phyloP scores from a whole-genome alignment of 176 grass and related monocot genomes.

The Phragmites australis region DNA sequence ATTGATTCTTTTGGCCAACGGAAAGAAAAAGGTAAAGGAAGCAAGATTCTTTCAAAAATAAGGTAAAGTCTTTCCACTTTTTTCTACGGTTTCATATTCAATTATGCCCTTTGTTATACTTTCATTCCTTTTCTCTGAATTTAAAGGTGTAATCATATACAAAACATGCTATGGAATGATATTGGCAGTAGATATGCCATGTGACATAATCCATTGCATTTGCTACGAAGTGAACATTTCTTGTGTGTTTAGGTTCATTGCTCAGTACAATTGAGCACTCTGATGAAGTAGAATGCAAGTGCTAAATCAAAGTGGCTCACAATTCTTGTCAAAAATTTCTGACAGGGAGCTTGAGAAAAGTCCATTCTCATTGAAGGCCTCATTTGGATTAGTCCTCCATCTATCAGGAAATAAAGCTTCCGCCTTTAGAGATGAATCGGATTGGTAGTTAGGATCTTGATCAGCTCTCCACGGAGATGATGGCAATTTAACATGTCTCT shows the following conservation, averaged over 20 bases:
- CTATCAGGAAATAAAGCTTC: slow-evolving; percentile 45
- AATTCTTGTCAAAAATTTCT: slow-evolving; percentile 74
- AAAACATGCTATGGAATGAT: not conserved
- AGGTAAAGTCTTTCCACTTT: not conserved
- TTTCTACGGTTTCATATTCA: slow-evolving; percentile 6
- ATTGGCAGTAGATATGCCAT: not conserved
- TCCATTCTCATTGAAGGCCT: slow-evolving; percentile 55
- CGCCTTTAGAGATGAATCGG: slow-evolving; percentile 42
- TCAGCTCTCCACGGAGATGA: slow-evolving; percentile 51
- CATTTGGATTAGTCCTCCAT: slow-evolving; percentile 48
- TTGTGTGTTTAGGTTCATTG: not conserved
- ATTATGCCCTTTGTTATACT: not conserved
- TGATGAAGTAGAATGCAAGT: slow-evolving; percentile 17
- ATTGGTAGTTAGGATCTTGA: slow-evolving; percentile 46
- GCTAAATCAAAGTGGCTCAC: slow-evolving; percentile 44
- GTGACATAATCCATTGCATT: slow-evolving; percentile 27
- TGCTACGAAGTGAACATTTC: not conserved
- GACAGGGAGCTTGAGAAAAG: slow-evolving; percentile 79
- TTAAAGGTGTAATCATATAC: slow-evolving; percentile 23
- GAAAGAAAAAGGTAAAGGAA: slow-evolving; percentile 30
- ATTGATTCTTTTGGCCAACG: slow-evolving; percentile 37
- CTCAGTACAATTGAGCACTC: not conserved
- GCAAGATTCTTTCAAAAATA: slow-evolving; percentile 32
- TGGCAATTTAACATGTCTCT: slow-evolving; percentile 50
- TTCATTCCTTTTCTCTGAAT: slow-evolving; percentile 20